A percentile compares a stretch with the other conserved stretches of the same genome.
phyloP scores from a whole-genome alignment of 1,284 basidiomycete species.

The Tylopilus orsonianus region DNA sequence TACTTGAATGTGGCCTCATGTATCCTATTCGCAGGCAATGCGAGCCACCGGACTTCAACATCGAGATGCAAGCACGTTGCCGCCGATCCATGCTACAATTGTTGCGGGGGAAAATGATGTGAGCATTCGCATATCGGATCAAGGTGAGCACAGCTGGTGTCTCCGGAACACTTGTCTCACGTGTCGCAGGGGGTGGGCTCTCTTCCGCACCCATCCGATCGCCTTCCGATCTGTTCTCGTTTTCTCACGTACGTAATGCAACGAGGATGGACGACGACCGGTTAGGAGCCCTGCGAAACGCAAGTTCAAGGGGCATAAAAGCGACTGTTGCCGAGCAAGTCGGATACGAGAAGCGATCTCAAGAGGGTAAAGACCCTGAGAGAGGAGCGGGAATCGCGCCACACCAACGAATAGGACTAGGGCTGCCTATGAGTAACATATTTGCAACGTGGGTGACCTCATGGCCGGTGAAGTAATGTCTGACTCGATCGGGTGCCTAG shows the following conservation, averaged over 20 bases:
- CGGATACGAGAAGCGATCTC: conserved; percentile 26
- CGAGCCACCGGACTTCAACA: conserved; percentile 59
- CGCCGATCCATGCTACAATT: conserved; percentile 71
- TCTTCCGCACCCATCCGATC: conserved; percentile 50
- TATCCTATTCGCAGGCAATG: conserved; percentile 52
- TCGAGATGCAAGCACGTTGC: conserved; percentile 39
- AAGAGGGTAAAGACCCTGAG: conserved; percentile 39
- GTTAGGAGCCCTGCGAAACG: conserved; percentile 66
- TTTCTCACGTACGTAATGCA: conserved; percentile 77
- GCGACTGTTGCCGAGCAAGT: conserved; percentile 80
- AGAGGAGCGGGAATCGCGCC: conserved; percentile 48
- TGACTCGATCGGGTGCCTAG: conserved; percentile 36
- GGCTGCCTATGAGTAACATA: conserved; percentile 83
- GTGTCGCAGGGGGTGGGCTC: conserved; percentile 65
- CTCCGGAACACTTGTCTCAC: conserved; percentile 1
- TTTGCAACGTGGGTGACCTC: conserved; percentile 62
- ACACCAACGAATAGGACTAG: conserved; percentile 72
- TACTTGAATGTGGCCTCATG: background rate
- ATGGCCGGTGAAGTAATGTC: background rate
- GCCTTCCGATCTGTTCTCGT: conserved; percentile 77
- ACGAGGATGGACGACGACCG: conserved; percentile 65
- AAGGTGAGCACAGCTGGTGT: conserved; percentile 49
- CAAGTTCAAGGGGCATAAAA: conserved; percentile 65
- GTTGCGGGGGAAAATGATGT: conserved; percentile 71
- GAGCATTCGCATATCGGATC: conserved; percentile 80